Evolutionary conservation across 495 filamentous ascomycete species (phyloP), one percentile per base, ranked within the genome.

Genomic region (Sporormia fimetaria): DNA sequence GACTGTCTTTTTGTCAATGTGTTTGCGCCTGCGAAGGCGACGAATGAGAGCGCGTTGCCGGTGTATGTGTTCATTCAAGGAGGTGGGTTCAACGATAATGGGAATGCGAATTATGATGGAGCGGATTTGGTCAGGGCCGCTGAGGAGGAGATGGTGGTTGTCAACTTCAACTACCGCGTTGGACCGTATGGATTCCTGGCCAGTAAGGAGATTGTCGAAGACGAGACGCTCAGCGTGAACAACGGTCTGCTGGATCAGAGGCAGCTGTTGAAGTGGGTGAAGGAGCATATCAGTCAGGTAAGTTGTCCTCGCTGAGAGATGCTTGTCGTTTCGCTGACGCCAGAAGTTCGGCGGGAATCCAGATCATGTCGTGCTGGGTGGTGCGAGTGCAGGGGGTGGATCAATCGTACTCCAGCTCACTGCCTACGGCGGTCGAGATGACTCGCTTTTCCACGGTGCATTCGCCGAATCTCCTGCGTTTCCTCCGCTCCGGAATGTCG

Each of bases 1-100:
- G 81, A 88, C 47, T 87, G 83, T 55, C 70, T 88, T 1, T 83
- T 78, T 44, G 63, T 76, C 8, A 77, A 86, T 47, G 69, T 88
- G n/a, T 85, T 73, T 60, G 71, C 79, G 3, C 81, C 82, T 2
- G 57, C 69, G 0, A 65, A 68, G 21, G 68, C 70, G 0, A 74
- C 64, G 2, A 32, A 38, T 0, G 34, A 43, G 3, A 68, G 63
- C 0, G 71, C 65, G 15, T 58, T 81, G 1, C 81, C 80, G 0
- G 79, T 86, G 2, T 85, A 69, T 62, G 68, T 85, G 33, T 85
- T 73, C 47, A 79, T 87, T 35, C 78, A 81, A 51, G 81, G 81
- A n/a, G 81, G 82, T 11, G 81, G 81, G 12, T 86, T 82, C 56
- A 75, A 73, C 8, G 36, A 46, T 0, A 67, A 76, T 49, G 66